Conservation (phyloP, 1,284 basidiomycete genomes). For the Trametes hirsuta region DNA sequence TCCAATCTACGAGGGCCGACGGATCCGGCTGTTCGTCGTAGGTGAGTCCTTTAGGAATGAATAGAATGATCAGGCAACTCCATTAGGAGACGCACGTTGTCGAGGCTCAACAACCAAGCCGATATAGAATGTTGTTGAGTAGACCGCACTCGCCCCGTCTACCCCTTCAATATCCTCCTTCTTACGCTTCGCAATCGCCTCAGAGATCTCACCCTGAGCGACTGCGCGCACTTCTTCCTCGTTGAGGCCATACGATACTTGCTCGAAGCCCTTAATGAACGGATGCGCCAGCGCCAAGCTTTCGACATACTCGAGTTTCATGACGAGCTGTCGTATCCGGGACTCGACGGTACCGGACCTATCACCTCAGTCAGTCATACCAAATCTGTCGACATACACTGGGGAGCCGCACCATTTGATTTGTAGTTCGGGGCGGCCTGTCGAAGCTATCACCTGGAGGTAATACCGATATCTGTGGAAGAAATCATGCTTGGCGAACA, state of each 20-base stretch:
- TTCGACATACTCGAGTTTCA: slow-evolving; percentile 97
- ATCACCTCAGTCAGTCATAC: neutral
- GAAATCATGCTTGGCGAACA: slow-evolving; percentile 95
- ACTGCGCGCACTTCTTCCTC: slow-evolving; percentile 90
- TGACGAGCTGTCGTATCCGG: slow-evolving; percentile 91
- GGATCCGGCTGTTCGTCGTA: slow-evolving; percentile 55
- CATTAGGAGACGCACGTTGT: slow-evolving; percentile 63
- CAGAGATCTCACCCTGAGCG: slow-evolving; percentile 86
- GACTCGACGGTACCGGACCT: slow-evolving; percentile 83
- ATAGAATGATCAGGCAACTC: neutral
- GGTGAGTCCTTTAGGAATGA: slow-evolving; percentile 15
- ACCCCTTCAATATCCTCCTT: slow-evolving; percentile 82
- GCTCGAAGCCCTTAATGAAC: slow-evolving; percentile 93
- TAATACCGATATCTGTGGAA: slow-evolving; percentile 98
- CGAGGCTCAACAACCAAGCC: slow-evolving; percentile 93
- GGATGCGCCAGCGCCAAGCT: slow-evolving; percentile 93
- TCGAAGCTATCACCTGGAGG: slow-evolving; percentile 96
- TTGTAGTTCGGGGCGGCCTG: slow-evolving; percentile 82
- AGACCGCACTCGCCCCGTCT: slow-evolving; percentile 78
- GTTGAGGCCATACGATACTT: slow-evolving; percentile 80
- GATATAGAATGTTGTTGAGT: slow-evolving; percentile 96
- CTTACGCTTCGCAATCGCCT: slow-evolving; percentile 72
- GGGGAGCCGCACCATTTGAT: slow-evolving; percentile 82
- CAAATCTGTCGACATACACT: slow-evolving; percentile 6
- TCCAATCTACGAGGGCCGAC: slow-evolving; percentile 83